These are phyloP conservation scores for Posidonia oceanica DNA, from an alignment of 116 monocot genomes.

Conservation along the genomic window DNA sequence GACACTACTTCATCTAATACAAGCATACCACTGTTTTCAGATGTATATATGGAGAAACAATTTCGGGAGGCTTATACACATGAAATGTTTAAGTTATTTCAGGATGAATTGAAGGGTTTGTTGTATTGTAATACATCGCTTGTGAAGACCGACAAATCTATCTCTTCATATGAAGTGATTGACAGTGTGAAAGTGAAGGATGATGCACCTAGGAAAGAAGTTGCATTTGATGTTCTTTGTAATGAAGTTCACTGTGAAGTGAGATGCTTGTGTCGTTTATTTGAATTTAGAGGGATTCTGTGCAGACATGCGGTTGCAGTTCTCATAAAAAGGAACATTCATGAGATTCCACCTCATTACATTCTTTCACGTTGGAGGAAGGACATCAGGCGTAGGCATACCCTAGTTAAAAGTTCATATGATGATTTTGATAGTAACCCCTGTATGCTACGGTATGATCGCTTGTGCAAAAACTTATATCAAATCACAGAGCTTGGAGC, in stretches of 20 bases:
- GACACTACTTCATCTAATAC: constrained; percentile 19
- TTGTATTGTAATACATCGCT: constrained; percentile 10
- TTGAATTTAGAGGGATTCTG: constrained; percentile 24
- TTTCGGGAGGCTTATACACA: constrained; percentile 18
- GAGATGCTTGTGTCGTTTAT: constrained; percentile 14
- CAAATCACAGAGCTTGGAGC: constrained; percentile 16
- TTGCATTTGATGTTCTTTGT: constrained; percentile 15
- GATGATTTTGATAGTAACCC: constrained; percentile 9
- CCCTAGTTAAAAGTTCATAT: constrained; percentile 1
- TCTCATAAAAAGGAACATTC: constrained; percentile 10
- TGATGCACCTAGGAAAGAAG: constrained; percentile 17
- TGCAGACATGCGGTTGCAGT: constrained; percentile 23
- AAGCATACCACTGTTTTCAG: constrained; percentile 15
- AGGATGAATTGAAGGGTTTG: constrained; percentile 22
- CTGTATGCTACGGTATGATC: constrained; percentile 18
- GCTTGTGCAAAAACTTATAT: constrained; percentile 11
- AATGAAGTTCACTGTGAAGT: constrained; percentile 8
- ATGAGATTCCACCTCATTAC: constrained; percentile 28
- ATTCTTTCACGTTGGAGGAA: constrained; percentile 28
- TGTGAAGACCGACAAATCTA: constrained; percentile 10
- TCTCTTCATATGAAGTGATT: constrained; percentile 21
- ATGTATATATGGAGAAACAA: constrained; percentile 25
- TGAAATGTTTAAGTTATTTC: constrained; percentile 26
- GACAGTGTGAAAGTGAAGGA: constrained; percentile 19
- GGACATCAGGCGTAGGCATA: constrained; percentile 16